A percentile compares a stretch with the other conserved stretches of the same genome.
These are phyloP conservation scores for Calonectria naviculata DNA, from an alignment of 2,329 filamentous ascomycete species.

Conservation along the genomic window DNA sequence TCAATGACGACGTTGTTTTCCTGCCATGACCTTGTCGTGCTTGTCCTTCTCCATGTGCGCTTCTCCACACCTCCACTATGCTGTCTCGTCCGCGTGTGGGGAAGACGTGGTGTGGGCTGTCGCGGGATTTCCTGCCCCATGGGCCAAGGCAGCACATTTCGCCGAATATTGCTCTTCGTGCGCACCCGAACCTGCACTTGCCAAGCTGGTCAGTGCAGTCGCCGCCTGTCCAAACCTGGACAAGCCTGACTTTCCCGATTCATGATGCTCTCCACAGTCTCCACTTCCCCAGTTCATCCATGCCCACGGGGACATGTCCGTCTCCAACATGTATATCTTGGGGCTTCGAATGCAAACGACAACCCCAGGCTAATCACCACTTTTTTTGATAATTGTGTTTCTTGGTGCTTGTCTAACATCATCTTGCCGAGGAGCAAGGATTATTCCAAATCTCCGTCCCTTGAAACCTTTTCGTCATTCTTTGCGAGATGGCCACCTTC, in stretches of 20 bases:
- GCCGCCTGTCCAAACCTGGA: background rate
- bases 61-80: background rate
- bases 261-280: background rate
- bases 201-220: background rate
- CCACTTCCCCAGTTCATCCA: slow-evolving; percentile 7
- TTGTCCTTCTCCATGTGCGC: too few species aligned
- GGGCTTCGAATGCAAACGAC: background rate
- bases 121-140: slow-evolving; percentile 12
- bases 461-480: background rate
- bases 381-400: background rate
- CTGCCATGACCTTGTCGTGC: background rate
- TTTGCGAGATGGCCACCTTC: background rate
- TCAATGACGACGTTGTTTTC: background rate
- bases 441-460: background rate
- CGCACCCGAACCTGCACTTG: background rate
- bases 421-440: background rate
- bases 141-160: slow-evolving; percentile 8
- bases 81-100: slow-evolving; percentile 2
- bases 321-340: slow-evolving; percentile 17
- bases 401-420: background rate
- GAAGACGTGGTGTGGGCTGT: background rate
- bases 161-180: slow-evolving; percentile 9
- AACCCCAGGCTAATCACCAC: background rate
- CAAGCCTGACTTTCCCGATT: background rate
- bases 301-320: slow-evolving; percentile 16